Base-by-base conservation (phyloP, 495 filamentous ascomycete species). In the Evernia prunastri region DNA sequence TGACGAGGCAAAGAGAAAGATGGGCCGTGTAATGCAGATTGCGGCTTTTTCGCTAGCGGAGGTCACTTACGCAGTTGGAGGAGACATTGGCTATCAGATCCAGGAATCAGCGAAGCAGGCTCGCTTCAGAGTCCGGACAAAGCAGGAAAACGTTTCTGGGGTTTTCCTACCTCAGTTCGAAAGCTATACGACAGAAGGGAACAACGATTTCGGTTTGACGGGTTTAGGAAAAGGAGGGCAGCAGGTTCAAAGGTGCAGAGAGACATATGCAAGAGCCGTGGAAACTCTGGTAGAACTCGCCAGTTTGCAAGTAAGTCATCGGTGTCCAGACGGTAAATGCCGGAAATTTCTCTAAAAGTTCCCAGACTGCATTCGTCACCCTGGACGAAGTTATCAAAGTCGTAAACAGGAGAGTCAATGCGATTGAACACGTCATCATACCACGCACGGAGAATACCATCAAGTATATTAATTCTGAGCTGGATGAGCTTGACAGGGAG, bases 21-120 rank as follows among this genome's bases (percentile, higher is more conserved):
- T 99, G 94, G 94, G 94, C 51, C 87, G 94, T 17, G 95, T 99
- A 18, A 97, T 99, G 94, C 92, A 97, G 72, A 94, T 99, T 75
- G 94, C 94, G 17, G 91, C 95, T 35, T 96, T 99, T 75, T 97
- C 94, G 4, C 83, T 99, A 43, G 95, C 94, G 60, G 95, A 97
- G 82, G 95, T 97, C 39, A 96, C 91, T 60, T 99, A 97, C 70
- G 95, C 95, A 39, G 92, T 96, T 18, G 95, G 95, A 63, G 91
- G 92, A 72, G 90, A 96, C 70, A 96, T 99, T 67, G 88, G 87
- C 29, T 99, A 96, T 77, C 94, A 97, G 77, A 89, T 99, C 63
- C 92, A 96, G 70, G 94, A 99, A 76, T 94, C 91, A 4, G 94
- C 90, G 63, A 92, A 94, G 74, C 85, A 87, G 43, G 95, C 94